Evolutionary conservation across 2,329 filamentous ascomycete genomes (phyloP), one percentile per base, ranked within the genome.

Genomic region (Fusarium nelsonii): DNA sequence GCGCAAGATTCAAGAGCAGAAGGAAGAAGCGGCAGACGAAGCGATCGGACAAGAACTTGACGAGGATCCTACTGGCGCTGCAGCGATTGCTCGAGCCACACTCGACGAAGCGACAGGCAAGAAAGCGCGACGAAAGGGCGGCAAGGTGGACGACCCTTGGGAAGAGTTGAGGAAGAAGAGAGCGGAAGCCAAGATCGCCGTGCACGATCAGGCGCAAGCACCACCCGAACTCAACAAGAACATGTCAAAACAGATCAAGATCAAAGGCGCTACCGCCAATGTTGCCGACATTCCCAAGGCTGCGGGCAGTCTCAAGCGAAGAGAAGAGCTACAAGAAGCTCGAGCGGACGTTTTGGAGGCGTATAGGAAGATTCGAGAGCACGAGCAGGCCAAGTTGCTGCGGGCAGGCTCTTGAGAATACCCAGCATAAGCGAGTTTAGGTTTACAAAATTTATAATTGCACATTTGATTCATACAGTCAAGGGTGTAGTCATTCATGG

Each of bases 101-200:
- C 73, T 74, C 14, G 74, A 75, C 15, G 75, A 76, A 26, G 71
- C 51, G 11, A 70, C 69, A 11, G 73, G 70, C 28, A 71, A 81
- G 73, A 81, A 81, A 66, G 84, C 83, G 71, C 83, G 81, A 63
- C 79, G 80, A 53, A 80, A 79, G 48, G 76, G 81, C 76, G 46
- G 83, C 41, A 84, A 89, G 52, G 87, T 89, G 11, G 89, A 90
- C 44, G 92, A 95, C 78, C 92, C 93, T 1, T 97, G 93, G 93
- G 89, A 87, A 43, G 88, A 88, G 65, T 79, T 97, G 69, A 90
- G 91, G 76, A 85, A 85, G 76, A 89, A 89, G 80, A 83, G 89
- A 58, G 89, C 87, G 28, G 86, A 88, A 70, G 80, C 78, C 26
- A 85, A 82, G 69, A 76, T 82, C 40, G 82, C 83, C 4, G 75